These are phyloP conservation scores for Candolleomyces eurysporus DNA, from an alignment of 768 basidiomycete genomes.

Conservation along the genomic window DNA sequence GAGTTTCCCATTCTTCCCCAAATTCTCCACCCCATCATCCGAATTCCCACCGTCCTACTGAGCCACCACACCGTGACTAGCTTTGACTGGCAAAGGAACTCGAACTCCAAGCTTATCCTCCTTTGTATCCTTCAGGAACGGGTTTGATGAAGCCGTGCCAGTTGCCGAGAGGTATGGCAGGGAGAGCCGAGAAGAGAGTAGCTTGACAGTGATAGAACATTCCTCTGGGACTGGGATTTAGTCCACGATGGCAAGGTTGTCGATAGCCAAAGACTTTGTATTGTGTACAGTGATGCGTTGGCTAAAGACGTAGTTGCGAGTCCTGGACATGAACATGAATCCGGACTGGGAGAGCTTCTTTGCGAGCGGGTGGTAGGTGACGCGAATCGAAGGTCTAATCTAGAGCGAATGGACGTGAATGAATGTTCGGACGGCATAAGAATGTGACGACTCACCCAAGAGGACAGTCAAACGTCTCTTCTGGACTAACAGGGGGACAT, in stretches of 20 bases:
- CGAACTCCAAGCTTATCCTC: conserved; percentile 9
- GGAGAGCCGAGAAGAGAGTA: no score
- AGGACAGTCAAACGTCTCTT: conserved; percentile 44
- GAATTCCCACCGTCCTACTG: conserved; percentile 35
- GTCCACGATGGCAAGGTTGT: conserved; percentile 36
- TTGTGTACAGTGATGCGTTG: conserved; percentile 42
- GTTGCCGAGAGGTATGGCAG: no score
- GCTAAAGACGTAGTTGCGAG: conserved; percentile 26
- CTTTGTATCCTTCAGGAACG: neutral
- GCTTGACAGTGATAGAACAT: conserved; percentile 22
- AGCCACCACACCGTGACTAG: conserved; percentile 26
- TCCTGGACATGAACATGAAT: conserved; percentile 34
- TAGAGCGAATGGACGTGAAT: conserved; percentile 9
- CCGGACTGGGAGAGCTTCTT: conserved; percentile 33
- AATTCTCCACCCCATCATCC: conserved; percentile 19
- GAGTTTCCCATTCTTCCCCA: conserved; percentile 34
- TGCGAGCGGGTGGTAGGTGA: conserved; percentile 37
- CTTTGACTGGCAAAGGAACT: conserved; percentile 20
- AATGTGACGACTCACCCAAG: conserved; percentile 35
- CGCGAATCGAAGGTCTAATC: conserved; percentile 39
- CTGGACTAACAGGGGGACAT: conserved; percentile 40
- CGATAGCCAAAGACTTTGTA: conserved; percentile 32
- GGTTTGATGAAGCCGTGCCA: no score
- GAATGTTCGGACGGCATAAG: no score
- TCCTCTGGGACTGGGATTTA: conserved; percentile 38